Evolutionary conservation across 768 basidiomycete genomes (phyloP).

Genomic region (Mycena galericulata): DNA sequence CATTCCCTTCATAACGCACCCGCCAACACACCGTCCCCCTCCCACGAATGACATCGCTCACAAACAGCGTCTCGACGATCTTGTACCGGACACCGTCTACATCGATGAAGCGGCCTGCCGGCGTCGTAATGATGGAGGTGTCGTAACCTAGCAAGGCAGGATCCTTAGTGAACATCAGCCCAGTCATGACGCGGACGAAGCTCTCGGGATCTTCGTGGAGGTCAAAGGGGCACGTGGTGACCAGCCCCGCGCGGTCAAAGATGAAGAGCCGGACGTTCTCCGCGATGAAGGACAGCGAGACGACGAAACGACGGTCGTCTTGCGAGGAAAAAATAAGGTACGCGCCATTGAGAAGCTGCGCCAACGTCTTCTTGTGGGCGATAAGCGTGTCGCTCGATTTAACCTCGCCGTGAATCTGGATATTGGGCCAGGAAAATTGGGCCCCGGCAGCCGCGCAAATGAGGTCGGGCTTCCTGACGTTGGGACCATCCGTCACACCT

Average conservation of each 20-base stretch:
- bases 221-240: not conserved
- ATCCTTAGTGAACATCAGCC: not conserved
- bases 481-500: not conserved
- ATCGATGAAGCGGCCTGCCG: not conserved
- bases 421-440: not conserved
- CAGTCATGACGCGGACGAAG: not conserved
- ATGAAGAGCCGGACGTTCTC: not conserved
- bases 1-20: not conserved
- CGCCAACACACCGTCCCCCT: conserved; percentile 12
- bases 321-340: not conserved
- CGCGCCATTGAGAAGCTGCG: conserved; percentile 2
- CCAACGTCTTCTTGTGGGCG: not conserved
- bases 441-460: not conserved
- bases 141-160: conserved; percentile 3
- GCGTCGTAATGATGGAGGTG: not conserved
- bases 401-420: not conserved
- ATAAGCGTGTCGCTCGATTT: not conserved
- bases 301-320: conserved; percentile 10
- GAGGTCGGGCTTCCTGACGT: conserved; percentile 1
- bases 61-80: not conserved
- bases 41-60: conserved; percentile 12
- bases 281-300: not conserved
- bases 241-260: conserved; percentile 6
- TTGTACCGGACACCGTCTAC: not conserved
- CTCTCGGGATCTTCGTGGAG: not conserved